A percentile compares a stretch with the other conserved stretches of the same genome.
These are phyloP conservation scores for Trypanosoma rangeli DNA, from an alignment of 208 protist species.

Conservation along the genomic window DNA sequence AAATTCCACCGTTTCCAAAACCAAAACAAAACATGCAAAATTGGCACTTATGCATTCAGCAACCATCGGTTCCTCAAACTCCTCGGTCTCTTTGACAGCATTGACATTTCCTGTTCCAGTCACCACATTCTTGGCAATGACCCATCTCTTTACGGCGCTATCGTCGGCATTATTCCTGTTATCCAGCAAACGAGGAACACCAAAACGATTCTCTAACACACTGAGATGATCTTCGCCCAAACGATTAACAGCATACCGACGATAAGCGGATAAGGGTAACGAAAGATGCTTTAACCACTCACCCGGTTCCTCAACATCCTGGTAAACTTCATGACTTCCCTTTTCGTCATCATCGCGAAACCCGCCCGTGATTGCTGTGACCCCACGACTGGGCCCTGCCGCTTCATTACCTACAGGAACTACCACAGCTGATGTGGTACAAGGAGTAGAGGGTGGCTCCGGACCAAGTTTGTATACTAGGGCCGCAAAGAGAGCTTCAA, in stretches of 20 bases:
- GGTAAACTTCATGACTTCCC: not conserved
- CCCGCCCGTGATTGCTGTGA: not conserved
- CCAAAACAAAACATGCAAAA: conserved; percentile 21
- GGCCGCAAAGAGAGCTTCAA: conserved; percentile 21
- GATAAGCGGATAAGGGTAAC: conserved; percentile 16
- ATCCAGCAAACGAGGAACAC: conserved; percentile 9
- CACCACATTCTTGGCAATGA: not conserved
- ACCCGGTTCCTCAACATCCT: not conserved
- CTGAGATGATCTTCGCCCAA: conserved; percentile 20
- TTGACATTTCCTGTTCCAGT: not conserved
- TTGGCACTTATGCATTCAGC: conserved; percentile 17
- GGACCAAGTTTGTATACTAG: conserved; percentile 33
- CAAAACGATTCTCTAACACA: conserved; percentile 7
- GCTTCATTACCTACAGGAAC: not conserved
- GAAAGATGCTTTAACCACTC: conserved; percentile 4
- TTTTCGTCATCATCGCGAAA: not conserved
- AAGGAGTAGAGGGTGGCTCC: conserved; percentile 14
- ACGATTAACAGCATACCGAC: conserved; percentile 4
- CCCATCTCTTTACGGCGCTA: not conserved
- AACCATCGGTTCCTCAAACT: not conserved
- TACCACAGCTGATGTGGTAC: not conserved
- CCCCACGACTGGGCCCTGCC: not conserved
- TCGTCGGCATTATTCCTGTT: not conserved
- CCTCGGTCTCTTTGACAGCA: too few relatives aligned
- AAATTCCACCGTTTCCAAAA: conserved; percentile 22